Evolutionary conservation across 2,329 filamentous ascomycete genomes (phyloP), one percentile per base, ranked within the genome.

Genomic region (Aureobasidium vineae): DNA sequence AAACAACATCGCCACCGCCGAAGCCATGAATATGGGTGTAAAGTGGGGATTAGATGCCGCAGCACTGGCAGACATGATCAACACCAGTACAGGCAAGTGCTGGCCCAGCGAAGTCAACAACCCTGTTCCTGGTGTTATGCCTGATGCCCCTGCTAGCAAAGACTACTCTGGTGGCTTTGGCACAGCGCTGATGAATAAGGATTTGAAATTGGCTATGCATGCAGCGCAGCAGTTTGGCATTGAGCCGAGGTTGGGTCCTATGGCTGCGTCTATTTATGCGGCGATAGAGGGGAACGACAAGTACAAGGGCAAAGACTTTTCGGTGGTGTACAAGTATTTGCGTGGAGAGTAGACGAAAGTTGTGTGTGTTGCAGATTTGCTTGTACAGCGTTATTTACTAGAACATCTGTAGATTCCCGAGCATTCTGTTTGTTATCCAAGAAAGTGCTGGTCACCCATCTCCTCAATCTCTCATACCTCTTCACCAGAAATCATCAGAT

Each of bases 81-180:
- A 97, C 76, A 90, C 90, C 3, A 95, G 91, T 72, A 97, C 94
- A 0, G 95, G 95, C n/a, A 86, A 84, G 70, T 98, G 93, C 83
- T 99, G 95, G 95, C 92, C 94, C 1, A 95, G 89, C 73, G 93
- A 97, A 79, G 82, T 96, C 69, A 99, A 99, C 79, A 98, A 98
- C 75, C 95, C 95, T 0, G 92, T 98, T 3, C 88, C 88, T 13
- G 93, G 92, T 16, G 92, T 97, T 0, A 84, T 94, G 26, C 87
- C 89, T 68, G 86, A 84, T 0, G 86, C 91, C 1, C 92, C 94
- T 0, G 90, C 92, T 0, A 85, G 83, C 65, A 83, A 89, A 66
- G 92, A 90, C 64, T 99, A 83, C 66, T 78, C 80, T 26, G 81
- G 81, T 23, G 81, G 81, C 0, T 83, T 83, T 69, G 81, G 81